Base-by-base conservation (phyloP, 352 stramenopile species). In the Pythium phragmitis region DNA sequence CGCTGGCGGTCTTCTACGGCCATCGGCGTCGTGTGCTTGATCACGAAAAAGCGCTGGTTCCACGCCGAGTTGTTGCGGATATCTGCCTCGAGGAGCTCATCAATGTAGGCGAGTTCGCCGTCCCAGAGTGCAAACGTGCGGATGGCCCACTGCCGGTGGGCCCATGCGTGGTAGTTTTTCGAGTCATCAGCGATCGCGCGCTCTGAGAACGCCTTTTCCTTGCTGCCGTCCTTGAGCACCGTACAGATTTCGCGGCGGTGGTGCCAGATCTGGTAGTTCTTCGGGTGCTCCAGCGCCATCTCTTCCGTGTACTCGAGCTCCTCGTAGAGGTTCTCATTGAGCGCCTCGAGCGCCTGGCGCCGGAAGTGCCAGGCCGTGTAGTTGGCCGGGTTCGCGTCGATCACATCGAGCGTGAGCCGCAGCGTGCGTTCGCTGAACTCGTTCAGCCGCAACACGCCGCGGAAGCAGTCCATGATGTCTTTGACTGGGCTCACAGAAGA, bases 191-290 rank as follows among this genome's bases (percentile, higher is more conserved):
- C 68, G 36, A 99, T 88, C n/a, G 98, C 92, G 50, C 83, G 74
- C 48, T 82, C 85, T 39, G 96, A 91, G 67, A 99, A 99, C 9
- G 63, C 69, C 58, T 99, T 87, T 79, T 99, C 97, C 14, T 79
- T 60, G 57, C 83, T 81, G 30, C 81, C 80, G 72, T 98, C 75
- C 13, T 82, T 63, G 63, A 96, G 53, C 60, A 87, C 75, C 50
- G 92, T 79, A 63, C 98, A 91, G 33, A 99, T 82, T 62, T 96
- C 94, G 47, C 96, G 85, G 21, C 97, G 95, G 75, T 99, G 96
- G 80, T 99, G 98, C 97, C 97, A 99, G 70, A 99, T 96, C 77
- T 99, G 97, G 82, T 99, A 99, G 81, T 99, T 99, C 80, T 99
- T 99, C 4, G 97, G 97, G 81, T 98, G 96, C 26, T 82, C 73